Evolutionary conservation across 2,329 filamentous ascomycete genomes (phyloP).

Genomic region (Sordariomycetes sp.): DNA sequence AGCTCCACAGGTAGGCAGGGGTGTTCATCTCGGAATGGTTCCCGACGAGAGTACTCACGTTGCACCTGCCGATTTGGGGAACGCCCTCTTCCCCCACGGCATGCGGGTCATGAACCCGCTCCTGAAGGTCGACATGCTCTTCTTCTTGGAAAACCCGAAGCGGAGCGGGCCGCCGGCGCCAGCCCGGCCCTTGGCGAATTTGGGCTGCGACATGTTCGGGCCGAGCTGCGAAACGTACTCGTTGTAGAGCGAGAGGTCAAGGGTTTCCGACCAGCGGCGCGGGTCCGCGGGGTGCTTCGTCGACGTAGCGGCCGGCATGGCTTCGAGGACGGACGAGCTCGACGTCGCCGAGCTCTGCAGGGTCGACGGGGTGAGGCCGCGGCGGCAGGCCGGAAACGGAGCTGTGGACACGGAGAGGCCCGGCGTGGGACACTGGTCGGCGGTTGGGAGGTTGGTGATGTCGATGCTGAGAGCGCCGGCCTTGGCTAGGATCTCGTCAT

Average conservation of each 20-base stretch:
- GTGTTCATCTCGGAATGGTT: neutral
- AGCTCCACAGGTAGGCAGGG: neutral
- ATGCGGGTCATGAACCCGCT: constrained; percentile 32
- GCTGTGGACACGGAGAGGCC: constrained; percentile 26
- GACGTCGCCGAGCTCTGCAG: constrained; percentile 27
- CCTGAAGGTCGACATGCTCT: constrained; percentile 32
- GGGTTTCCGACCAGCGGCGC: constrained; percentile 18
- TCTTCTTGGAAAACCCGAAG: constrained; percentile 32
- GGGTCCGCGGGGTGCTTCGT: constrained; percentile 6
- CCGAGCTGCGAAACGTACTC: constrained; percentile 35
- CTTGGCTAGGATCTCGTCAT: constrained; percentile 22
- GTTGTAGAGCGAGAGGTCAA: constrained; percentile 41
- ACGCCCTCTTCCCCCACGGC: constrained; percentile 27
- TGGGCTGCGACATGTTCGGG: constrained; percentile 29
- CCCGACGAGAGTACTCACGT: constrained; percentile 15
- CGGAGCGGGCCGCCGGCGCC: constrained; percentile 20
- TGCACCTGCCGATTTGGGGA: constrained; percentile 18
- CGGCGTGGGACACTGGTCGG: constrained; percentile 24
- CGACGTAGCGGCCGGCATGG: constrained; percentile 6
- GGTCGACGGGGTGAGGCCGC: constrained; percentile 11
- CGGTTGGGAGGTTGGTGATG: constrained; percentile 10
- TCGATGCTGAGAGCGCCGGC: constrained; percentile 24
- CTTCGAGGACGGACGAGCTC: constrained; percentile 21
- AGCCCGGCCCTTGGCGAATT: constrained; percentile 14
- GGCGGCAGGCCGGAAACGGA: constrained; percentile 26